Conservation (phyloP, 1,284 basidiomycete species). For the Moesziomyces aphidis region DNA sequence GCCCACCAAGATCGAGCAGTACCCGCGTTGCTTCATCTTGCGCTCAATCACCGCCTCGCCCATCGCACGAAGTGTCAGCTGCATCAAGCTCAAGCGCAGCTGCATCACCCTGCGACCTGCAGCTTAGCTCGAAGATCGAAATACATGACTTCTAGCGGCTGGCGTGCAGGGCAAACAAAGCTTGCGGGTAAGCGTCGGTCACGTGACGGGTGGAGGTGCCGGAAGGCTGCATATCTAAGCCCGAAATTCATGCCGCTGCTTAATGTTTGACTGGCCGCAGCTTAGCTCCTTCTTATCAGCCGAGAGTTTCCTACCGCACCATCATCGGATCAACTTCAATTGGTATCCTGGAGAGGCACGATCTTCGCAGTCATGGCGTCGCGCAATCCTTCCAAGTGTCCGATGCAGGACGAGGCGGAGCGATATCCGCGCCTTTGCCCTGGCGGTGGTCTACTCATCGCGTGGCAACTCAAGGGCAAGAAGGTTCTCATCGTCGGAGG, state of each 20-base stretch:
- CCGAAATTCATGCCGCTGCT: constrained; percentile 16
- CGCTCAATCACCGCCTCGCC: neutral
- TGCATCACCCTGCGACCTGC: too few species aligned
- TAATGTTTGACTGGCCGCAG: neutral
- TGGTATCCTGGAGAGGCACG: too few species aligned
- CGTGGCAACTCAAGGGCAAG: constrained; percentile 85
- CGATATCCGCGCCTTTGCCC: constrained; percentile 64
- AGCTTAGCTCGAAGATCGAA: too few species aligned
- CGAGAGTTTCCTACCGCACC: too few species aligned
- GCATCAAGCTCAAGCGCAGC: too few species aligned
- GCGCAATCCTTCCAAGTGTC: constrained; percentile 26
- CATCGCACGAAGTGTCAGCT: too few species aligned
- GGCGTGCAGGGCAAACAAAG: neutral
- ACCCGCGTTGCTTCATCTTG: neutral
- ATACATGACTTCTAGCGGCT: too few species aligned
- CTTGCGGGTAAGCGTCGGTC: neutral
- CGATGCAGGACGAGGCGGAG: constrained; percentile 20
- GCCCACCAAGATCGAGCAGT: neutral
- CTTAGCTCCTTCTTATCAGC: neutral
- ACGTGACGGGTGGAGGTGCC: constrained; percentile 31
- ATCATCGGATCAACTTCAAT: too few species aligned
- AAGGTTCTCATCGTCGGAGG: constrained; percentile 87
- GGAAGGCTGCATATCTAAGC: constrained; percentile 25
- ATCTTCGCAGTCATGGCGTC: constrained; percentile 27
- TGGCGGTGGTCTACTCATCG: constrained; percentile 81